Conservation (phyloP, 2,329 filamentous ascomycete genomes). For the Colletotrichum chlorophyti region DNA sequence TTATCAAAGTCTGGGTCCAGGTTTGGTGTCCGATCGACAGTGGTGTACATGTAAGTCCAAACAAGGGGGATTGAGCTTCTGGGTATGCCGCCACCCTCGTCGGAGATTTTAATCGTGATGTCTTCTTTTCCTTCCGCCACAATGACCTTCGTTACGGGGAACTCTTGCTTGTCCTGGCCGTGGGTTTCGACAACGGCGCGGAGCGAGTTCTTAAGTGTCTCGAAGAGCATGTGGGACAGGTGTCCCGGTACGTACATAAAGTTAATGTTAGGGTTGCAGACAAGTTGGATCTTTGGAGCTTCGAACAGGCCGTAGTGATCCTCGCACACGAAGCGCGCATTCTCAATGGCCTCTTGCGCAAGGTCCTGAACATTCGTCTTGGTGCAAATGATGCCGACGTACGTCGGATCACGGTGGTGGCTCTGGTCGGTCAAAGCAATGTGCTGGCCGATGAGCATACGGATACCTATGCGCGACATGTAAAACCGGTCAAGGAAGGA, state of each 20-base stretch:
- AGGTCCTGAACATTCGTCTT: conserved; percentile 96
- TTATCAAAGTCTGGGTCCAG: conserved; percentile 98
- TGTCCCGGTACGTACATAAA: conserved; percentile 99
- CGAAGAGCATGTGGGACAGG: conserved; percentile 98
- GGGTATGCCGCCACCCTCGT: conserved; percentile 96
- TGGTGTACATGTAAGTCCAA: conserved; percentile 99
- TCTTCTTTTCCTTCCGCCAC: conserved; percentile 98
- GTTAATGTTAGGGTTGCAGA: conserved; percentile 91
- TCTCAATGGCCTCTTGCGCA: conserved; percentile 96
- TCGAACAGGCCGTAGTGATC: conserved; percentile 98
- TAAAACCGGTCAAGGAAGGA: conserved; percentile 98
- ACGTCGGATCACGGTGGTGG: conserved; percentile 86
- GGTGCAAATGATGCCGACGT: conserved; percentile 98
- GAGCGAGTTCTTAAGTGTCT: conserved; percentile 97
- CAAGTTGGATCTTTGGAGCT: conserved; percentile 93
- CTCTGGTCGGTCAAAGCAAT: conserved; percentile 95
- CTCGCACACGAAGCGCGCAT: conserved; percentile 98
- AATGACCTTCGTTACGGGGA: conserved; percentile 96
- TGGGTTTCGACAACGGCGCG: conserved; percentile 96
- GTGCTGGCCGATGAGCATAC: conserved; percentile 98
- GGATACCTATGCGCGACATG: conserved; percentile 98
- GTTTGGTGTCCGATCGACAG: conserved; percentile 92
- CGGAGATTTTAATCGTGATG: conserved; percentile 97
- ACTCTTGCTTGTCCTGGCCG: conserved; percentile 93
- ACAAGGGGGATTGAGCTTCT: conserved; percentile 92